Evolutionary conservation across 1,139 yeast genomes (phyloP).

Genomic region (Pichia sp.): DNA sequence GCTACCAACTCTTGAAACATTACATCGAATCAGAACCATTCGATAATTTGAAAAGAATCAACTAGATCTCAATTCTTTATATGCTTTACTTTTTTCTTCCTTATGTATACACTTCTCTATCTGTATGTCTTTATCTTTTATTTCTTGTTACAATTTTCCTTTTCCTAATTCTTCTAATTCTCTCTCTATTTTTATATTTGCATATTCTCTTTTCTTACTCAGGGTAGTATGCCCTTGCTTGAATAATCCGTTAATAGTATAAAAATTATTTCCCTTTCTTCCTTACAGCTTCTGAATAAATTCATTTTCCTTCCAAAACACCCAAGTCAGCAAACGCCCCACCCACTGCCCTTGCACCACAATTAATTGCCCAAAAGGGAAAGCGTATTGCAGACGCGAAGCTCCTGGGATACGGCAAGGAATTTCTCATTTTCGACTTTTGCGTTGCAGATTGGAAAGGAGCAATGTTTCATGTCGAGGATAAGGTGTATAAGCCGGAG

Average conservation of each 20-base stretch:
- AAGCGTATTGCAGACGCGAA: conserved; percentile 25
- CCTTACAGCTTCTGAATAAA: too few relatives aligned
- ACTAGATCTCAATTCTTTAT: background rate
- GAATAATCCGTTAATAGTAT: too few relatives aligned
- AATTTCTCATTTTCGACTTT: background rate
- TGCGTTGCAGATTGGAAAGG: background rate
- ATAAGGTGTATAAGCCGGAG: background rate
- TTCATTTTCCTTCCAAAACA: too few relatives aligned
- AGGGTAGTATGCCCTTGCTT: too few relatives aligned
- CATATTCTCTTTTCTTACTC: too few relatives aligned
- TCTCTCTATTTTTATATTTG: too few relatives aligned
- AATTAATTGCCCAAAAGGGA: conserved; percentile 28
- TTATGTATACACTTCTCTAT: background rate
- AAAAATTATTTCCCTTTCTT: too few relatives aligned
- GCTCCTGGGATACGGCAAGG: background rate
- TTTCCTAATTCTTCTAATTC: too few relatives aligned
- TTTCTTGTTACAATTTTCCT: background rate
- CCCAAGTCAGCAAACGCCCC: too few relatives aligned
- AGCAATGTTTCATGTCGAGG: background rate
- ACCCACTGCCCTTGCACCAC: too few relatives aligned
- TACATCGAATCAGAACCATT: conserved; percentile 12
- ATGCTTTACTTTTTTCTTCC: background rate
- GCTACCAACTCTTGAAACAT: conserved; percentile 4
- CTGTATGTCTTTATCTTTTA: background rate
- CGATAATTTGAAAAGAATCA: conserved; percentile 12